These are phyloP conservation scores for Eucalyptus erythrocorys DNA, from an alignment of 345 rosid genomes.

Conservation along the genomic window DNA sequence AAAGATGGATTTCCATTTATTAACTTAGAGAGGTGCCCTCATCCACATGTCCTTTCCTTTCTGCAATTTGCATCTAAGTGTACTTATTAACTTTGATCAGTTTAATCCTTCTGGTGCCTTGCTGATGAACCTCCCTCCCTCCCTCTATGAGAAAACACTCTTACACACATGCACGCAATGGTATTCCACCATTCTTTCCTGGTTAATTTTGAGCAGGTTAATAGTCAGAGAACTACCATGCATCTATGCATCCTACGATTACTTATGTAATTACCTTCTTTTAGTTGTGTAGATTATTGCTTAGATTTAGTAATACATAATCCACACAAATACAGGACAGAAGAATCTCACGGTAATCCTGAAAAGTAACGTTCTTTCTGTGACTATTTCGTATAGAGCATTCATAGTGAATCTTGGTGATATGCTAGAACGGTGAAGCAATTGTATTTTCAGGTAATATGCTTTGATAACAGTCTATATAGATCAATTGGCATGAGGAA, in stretches of 20 bases:
- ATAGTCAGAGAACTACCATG: neutral
- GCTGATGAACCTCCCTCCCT: neutral
- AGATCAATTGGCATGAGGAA: neutral
- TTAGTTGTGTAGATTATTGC: neutral
- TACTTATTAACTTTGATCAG: neutral
- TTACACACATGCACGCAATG: neutral
- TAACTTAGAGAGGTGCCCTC: neutral
- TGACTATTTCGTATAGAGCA: conserved; percentile 23
- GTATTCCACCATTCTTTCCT: neutral
- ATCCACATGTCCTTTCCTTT: neutral
- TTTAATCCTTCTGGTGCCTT: neutral
- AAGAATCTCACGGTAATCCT: neutral
- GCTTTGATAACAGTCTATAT: neutral
- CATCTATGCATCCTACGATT: neutral
- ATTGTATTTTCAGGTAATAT: conserved; percentile 68
- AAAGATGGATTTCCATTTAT: neutral
- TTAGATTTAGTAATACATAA: neutral
- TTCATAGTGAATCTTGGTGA: conserved; percentile 83
- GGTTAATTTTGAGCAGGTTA: neutral
- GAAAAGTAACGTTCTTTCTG: neutral
- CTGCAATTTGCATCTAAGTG: neutral
- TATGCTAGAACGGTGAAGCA: conserved; percentile 92
- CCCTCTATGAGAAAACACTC: neutral
- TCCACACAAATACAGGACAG: neutral
- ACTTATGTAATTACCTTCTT: neutral